Evolutionary conservation across 352 stramenopile species (phyloP).

Genomic region (Phytophthora podocarpi): DNA sequence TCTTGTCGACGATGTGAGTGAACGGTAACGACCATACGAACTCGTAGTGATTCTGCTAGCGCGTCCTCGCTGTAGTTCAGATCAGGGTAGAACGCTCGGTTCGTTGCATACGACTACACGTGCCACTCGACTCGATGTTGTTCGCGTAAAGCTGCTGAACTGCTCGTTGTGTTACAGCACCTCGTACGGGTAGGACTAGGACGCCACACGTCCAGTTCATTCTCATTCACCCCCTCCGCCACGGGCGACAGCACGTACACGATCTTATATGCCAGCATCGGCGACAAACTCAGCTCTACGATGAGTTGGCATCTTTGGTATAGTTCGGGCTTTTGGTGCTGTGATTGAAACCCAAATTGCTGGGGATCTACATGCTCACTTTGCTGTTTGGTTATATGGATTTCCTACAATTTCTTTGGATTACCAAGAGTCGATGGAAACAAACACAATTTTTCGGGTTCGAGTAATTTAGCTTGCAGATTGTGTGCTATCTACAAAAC

Average conservation of each 20-base stretch:
- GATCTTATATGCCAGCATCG: constrained; percentile 62
- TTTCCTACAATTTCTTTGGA: constrained; percentile 19
- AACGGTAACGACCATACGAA: constrained; percentile 73
- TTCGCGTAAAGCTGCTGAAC: constrained; percentile 74
- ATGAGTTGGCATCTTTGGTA: too few species aligned
- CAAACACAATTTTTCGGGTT: not conserved
- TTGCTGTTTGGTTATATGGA: constrained; percentile 33
- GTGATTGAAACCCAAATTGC: constrained; percentile 33
- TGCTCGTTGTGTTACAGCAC: constrained; percentile 55
- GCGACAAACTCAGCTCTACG: constrained; percentile 68
- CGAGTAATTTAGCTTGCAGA: not conserved
- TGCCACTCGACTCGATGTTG: constrained; percentile 75
- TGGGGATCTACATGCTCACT: constrained; percentile 33
- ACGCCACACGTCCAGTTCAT: constrained; percentile 74
- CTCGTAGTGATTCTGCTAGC: constrained; percentile 66
- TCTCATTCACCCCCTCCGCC: constrained; percentile 51
- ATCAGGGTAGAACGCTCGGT: constrained; percentile 50
- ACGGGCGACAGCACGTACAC: constrained; percentile 63
- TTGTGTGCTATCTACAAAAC: not conserved
- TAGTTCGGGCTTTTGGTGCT: too few species aligned
- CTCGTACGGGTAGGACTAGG: constrained; percentile 80
- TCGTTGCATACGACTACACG: constrained; percentile 66
- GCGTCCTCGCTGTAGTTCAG: constrained; percentile 71
- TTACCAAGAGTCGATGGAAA: not conserved
- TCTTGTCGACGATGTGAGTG: too few species aligned